Evolutionary conservation across 495 filamentous ascomycete genomes (phyloP), one percentile per base, ranked within the genome.

Genomic region (Clohesyomyces aquaticus): DNA sequence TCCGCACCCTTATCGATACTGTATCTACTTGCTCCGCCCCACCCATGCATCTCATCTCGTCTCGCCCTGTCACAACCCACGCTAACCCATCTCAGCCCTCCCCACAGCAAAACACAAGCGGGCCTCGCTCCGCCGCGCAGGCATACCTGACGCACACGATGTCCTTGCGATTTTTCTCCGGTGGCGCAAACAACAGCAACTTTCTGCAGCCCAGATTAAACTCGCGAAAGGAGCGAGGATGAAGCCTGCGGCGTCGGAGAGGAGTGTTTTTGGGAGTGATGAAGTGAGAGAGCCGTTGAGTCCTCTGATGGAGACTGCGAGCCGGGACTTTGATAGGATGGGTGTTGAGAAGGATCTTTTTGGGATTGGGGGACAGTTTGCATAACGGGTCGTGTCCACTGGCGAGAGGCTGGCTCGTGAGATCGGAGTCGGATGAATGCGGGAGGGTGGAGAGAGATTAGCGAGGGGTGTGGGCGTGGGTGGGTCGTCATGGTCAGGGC

Each of bases 51-150:
- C n/a, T n/a, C 32, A 6, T 38, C 32, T 38, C 32, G 6, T 38
- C 32, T 14, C 32, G 6, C 14, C 32, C 32, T 38, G 6, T 38
- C 32, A 6, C 32, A 38, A 6, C 32, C 14, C 32, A 38, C 32
- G 32, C 32, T 38, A 38, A 38, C 32, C 32, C 6, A 6, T 6
- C 6, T 14, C 54, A 46, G 22, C 54, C 10, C 54, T 41, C 3
- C 41, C 46, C 54, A 22, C 8, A 22, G 26, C 22, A 29, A 51
- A 61, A 38, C 58, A 22, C 32, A 49, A 23, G 11, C 58, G 32
- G 27, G 29, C 58, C 29, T 61, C 58, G 25, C 58, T 59, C 56
- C 56, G 43, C 25, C 47, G 4, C 47, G n/a, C 22, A 14, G 58
- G 58, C 32, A 46, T 61, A 14, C 58, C 58, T 2, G 46, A 51